These are phyloP conservation scores for Tetrapisispora phaffii DNA, from an alignment of 805 yeast species.

Conservation along the genomic window DNA sequence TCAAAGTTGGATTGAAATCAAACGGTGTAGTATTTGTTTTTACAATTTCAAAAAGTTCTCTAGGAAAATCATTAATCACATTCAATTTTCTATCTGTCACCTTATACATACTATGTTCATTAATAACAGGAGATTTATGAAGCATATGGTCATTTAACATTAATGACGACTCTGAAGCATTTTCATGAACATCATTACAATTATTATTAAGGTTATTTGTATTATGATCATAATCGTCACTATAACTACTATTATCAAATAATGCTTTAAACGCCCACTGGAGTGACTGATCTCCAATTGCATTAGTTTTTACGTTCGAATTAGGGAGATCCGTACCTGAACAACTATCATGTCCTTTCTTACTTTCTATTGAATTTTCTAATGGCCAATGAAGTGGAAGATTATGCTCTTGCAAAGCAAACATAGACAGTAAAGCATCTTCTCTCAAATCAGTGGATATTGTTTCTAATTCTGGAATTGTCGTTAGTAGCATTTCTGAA, in stretches of 20 bases:
- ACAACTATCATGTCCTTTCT: too few species aligned
- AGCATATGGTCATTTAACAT: neutral
- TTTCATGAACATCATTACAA: neutral
- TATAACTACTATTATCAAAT: neutral
- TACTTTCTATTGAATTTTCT: too few species aligned
- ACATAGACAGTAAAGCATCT: conserved; percentile 3
- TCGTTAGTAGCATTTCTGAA: neutral
- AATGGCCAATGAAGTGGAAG: too few species aligned
- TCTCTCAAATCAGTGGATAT: conserved; percentile 4
- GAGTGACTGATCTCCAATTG: neutral
- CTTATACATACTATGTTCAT: neutral
- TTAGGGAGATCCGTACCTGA: neutral
- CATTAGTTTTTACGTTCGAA: neutral
- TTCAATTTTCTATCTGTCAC: conserved; percentile 3
- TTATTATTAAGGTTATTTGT: neutral
- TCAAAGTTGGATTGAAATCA: conserved; percentile 9
- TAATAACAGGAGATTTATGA: neutral
- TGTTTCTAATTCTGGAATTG: neutral
- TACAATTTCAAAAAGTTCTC: conserved; percentile 15
- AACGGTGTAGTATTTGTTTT: conserved; percentile 10
- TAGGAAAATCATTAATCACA: conserved; percentile 6
- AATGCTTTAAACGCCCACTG: neutral
- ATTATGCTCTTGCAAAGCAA: neutral
- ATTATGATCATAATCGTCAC: too few species aligned
- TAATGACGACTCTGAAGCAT: neutral